Base-by-base conservation (phyloP, 106 monocot genomes). In the Acanthochlamys bracteata region DNA sequence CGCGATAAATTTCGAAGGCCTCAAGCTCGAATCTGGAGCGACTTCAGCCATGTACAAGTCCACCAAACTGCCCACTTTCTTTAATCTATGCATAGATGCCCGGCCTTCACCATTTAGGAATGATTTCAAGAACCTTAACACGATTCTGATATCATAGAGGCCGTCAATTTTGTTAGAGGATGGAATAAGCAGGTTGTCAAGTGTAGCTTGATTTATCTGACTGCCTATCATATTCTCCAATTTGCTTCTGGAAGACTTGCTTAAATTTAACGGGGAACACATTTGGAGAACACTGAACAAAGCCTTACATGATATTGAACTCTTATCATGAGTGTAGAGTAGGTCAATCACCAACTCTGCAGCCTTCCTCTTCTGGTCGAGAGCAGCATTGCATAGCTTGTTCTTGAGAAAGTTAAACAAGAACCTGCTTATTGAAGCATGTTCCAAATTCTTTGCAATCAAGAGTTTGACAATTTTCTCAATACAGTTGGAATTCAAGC, bases 11-110 rank as follows among this genome's bases (percentile, higher is more conserved):
- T 73, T 91, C 1, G 73, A 78, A 63, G 84, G 80, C 20, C 76
- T 87, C 75, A 96, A 66, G 55, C 66, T 74, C 0, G 78, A 60
- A 75, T 96, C 96, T 0, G 96, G 91, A 27, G 96, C 96, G 40
- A 91, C 83, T 78, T 96, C 96, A 12, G 91, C 84, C 61, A 96
- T 53, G 72, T 96, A 96, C 53, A 88, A 72, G 67, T 96, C 96
- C 27, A 88, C 68, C 56, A 96, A 59, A 6, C 59, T 69, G 24
- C 80, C 96, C 10, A 88, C 78, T 39, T 61, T 80, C 74, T 80
- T 91, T 78, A 91, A 49, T 54, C 80, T 66, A 41, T 66, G 6
- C 13, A 40, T 21, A 21, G 40, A 51, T 14, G 53, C 63, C 59
- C 41, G 24, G 4, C 69, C 84, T 9, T 53, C 77, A 39, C 26